These are phyloP conservation scores for Cercospora sesami DNA, from an alignment of 2,329 filamentous ascomycete species.

Conservation along the genomic window DNA sequence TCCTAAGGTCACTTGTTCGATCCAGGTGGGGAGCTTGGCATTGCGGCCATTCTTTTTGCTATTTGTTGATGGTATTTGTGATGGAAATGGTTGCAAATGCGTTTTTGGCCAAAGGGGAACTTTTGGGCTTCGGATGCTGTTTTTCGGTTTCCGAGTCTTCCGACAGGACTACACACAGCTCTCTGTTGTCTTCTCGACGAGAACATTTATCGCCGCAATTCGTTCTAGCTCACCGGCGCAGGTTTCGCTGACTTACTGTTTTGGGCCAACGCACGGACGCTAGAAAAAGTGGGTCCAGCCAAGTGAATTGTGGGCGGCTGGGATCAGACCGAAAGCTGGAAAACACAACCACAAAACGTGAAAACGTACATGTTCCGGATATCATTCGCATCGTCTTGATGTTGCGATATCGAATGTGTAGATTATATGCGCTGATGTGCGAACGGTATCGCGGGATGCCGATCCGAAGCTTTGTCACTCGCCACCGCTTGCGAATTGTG, in stretches of 20 bases:
- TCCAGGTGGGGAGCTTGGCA: conserved; percentile 15
- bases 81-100: neutral
- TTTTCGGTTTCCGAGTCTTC: neutral
- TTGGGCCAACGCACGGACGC: neutral
- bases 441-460: neutral
- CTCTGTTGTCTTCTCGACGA: neutral
- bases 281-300: neutral
- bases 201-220: neutral
- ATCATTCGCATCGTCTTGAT: neutral
- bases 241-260: neutral
- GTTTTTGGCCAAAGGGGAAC: neutral
- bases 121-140: neutral
- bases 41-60: neutral
- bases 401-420: too few relatives aligned
- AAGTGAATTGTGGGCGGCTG: neutral
- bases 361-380: neutral
- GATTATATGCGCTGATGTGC: too few relatives aligned
- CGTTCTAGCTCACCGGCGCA: neutral
- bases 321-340: neutral
- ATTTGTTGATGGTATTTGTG: neutral
- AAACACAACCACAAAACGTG: neutral
- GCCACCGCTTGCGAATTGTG: neutral
- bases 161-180: neutral
- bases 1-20: conserved; percentile 34
- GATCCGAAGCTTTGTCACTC: neutral